phyloP scores from a whole-genome alignment of 129 eudicot species.

The Ambrosia trifida region DNA sequence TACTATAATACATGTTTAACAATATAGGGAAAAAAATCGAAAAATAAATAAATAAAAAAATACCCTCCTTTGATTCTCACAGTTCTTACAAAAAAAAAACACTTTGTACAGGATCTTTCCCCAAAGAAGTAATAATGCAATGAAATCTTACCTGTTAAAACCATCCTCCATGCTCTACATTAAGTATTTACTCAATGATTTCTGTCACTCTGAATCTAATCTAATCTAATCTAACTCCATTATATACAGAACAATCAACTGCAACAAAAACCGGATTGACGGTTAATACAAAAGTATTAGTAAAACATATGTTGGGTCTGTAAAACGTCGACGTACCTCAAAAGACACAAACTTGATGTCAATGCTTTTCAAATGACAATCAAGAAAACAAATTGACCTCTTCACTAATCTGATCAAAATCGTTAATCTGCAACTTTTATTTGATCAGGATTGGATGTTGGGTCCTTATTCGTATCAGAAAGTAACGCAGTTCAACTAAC shows the following conservation, averaged over 20 bases:
- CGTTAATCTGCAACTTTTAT: slow-evolving; percentile 28
- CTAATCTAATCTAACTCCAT: slow-evolving; percentile 37
- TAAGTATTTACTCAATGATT: slow-evolving; percentile 36
- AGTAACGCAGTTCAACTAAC: slow-evolving; percentile 32
- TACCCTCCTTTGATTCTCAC: too few species aligned
- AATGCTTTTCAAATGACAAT: slow-evolving; percentile 25
- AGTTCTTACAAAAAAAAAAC: too few species aligned
- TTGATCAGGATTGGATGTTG: slow-evolving; percentile 36
- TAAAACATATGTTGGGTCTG: background rate
- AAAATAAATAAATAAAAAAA: too few species aligned
- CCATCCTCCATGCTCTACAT: slow-evolving; percentile 27
- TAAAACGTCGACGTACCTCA: slow-evolving; percentile 34
- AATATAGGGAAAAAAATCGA: too few species aligned
- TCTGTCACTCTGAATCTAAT: slow-evolving; percentile 22
- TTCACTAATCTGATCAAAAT: slow-evolving; percentile 35
- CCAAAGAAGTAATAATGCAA: background rate
- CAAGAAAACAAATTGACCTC: slow-evolving; percentile 36
- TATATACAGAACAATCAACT: slow-evolving; percentile 47
- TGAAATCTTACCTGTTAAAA: slow-evolving; percentile 23
- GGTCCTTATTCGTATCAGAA: slow-evolving; percentile 33
- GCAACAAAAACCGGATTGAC: slow-evolving; percentile 28
- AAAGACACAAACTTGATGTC: slow-evolving; percentile 31
- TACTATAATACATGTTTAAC: too few species aligned
- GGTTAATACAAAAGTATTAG: background rate
- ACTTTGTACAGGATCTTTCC: too few species aligned